phyloP scores from a whole-genome alignment of 192 early-diverging fungal species.

The Podila epicladia region DNA sequence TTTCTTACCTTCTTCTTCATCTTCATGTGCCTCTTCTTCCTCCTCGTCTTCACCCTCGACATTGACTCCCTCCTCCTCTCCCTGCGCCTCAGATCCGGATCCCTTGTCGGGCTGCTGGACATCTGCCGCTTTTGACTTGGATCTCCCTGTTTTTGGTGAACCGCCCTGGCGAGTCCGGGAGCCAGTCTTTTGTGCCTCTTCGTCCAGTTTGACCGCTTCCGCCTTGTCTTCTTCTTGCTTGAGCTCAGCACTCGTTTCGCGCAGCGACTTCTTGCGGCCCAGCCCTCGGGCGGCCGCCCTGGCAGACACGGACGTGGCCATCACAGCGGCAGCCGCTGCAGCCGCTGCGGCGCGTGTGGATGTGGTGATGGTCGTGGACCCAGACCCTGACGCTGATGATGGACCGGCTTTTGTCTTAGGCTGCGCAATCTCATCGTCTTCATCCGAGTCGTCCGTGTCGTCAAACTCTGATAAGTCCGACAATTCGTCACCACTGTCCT shows the following conservation, averaged over 20 bases:
- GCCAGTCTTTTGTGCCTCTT: conserved; percentile 1
- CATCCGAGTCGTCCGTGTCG: conserved; percentile 47
- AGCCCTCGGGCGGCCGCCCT: neutral
- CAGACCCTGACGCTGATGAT: neutral
- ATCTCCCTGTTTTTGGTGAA: neutral
- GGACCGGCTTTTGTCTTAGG: conserved; percentile 24
- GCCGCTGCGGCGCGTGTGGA: neutral
- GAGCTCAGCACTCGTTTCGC: conserved; percentile 10
- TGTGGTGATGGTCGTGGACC: neutral
- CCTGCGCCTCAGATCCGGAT: conserved; percentile 22
- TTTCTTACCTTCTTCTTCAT: conserved; percentile 19
- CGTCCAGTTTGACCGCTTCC: neutral
- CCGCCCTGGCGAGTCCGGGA: neutral
- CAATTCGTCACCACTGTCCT: conserved; percentile 47
- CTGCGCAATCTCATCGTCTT: conserved; percentile 29
- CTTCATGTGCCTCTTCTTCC: conserved; percentile 16
- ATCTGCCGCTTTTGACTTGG: conserved; percentile 5
- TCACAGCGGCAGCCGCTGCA: neutral
- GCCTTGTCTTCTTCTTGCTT: conserved; percentile 20
- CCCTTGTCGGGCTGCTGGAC: conserved; percentile 17
- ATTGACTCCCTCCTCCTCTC: conserved; percentile 31
- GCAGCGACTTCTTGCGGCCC: conserved; percentile 23
- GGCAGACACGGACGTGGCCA: neutral
- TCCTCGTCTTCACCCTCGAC: conserved; percentile 10
- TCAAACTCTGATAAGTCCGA: conserved; percentile 49